Evolutionary conservation across 306 rosid genomes (phyloP).

Genomic region (Erythrophleum fordii): DNA sequence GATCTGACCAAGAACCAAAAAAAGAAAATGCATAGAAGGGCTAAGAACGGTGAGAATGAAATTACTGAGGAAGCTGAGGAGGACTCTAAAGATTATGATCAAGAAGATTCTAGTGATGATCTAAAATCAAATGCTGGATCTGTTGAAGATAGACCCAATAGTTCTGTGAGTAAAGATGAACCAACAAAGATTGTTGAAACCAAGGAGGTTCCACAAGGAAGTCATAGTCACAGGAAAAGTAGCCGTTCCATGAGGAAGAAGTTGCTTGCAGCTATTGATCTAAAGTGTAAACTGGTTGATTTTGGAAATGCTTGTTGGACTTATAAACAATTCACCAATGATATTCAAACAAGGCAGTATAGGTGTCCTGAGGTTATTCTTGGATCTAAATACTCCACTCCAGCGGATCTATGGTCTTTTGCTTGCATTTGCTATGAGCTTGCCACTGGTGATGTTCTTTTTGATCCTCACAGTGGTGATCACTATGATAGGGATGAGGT

Average conservation of each 20-base stretch:
- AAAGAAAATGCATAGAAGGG: slow-evolving; percentile 80
- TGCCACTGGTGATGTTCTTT: slow-evolving; percentile 95
- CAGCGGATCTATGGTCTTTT: slow-evolving; percentile 96
- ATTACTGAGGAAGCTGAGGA: slow-evolving; percentile 58
- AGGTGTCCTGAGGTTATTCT: slow-evolving; percentile 98
- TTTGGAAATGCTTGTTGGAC: slow-evolving; percentile 99
- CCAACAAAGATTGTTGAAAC: slow-evolving; percentile 52
- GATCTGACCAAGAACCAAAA: slow-evolving; percentile 77
- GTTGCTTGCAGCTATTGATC: slow-evolving; percentile 70
- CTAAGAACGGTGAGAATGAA: slow-evolving; percentile 76
- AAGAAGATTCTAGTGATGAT: slow-evolving; percentile 56
- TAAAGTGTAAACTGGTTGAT: slow-evolving; percentile 93
- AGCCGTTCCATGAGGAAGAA: slow-evolving; percentile 68
- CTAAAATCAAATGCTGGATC: slow-evolving; percentile 47
- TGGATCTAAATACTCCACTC: slow-evolving; percentile 90
- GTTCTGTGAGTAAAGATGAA: slow-evolving; percentile 49
- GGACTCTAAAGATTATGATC: slow-evolving; percentile 50
- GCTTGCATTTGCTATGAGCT: slow-evolving; percentile 98
- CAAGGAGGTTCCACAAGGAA: slow-evolving; percentile 51
- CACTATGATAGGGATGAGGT: slow-evolving; percentile 99
- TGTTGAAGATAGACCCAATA: slow-evolving; percentile 49
- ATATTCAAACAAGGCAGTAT: slow-evolving; percentile 97
- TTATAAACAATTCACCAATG: slow-evolving; percentile 93
- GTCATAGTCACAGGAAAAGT: slow-evolving; percentile 55
- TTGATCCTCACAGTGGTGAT: slow-evolving; percentile 97